A percentile compares a stretch with the other conserved stretches of the same genome.
Evolutionary conservation across 2,329 filamentous ascomycete species (phyloP).

Genomic region (Diaporthe destruens): DNA sequence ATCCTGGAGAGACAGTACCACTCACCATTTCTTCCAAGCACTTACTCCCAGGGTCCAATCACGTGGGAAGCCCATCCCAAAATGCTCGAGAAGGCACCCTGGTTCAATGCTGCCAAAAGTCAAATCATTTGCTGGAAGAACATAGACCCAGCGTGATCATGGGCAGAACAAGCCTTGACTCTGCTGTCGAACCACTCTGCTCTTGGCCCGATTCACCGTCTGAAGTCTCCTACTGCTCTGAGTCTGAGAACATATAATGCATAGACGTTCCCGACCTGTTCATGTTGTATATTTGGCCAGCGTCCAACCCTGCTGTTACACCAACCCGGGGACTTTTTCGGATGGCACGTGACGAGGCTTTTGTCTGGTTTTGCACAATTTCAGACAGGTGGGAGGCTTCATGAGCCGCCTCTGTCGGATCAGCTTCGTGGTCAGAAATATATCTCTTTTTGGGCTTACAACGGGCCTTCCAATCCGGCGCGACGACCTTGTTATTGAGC

Average conservation of each 20-base stretch:
- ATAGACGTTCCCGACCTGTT: neutral
- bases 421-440: neutral
- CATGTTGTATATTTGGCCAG: neutral
- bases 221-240: slow-evolving; percentile 6
- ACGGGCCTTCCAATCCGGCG: too few species aligned
- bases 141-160: neutral
- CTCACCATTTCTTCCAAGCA: neutral
- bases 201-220: slow-evolving; percentile 1
- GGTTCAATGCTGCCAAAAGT: neutral
- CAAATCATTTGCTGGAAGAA: slow-evolving; percentile 1
- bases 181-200: neutral
- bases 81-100: neutral
- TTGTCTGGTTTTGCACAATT: neutral
- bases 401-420: neutral
- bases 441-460: too few species aligned
- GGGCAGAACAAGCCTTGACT: neutral
- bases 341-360: neutral
- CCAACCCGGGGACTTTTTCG: neutral
- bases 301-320: neutral
- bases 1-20: neutral
- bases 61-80: neutral
- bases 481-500: neutral
- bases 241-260: too few species aligned
- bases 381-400: neutral
- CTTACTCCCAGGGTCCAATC: neutral